phyloP scores from a whole-genome alignment of 2,329 filamentous ascomycete genomes.

The Fusarium chuoi region DNA sequence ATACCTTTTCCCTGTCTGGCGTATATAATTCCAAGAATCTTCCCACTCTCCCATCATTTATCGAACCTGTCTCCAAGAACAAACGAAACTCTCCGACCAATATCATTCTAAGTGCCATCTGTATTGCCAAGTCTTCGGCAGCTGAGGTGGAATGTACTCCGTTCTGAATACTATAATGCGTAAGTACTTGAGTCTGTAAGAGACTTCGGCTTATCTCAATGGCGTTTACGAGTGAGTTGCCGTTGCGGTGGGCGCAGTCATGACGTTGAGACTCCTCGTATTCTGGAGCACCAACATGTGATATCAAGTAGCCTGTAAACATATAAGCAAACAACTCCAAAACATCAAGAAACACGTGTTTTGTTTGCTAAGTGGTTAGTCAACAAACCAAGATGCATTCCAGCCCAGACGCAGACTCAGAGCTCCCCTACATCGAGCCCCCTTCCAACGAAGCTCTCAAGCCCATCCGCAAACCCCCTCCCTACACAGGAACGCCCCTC shows the following conservation, averaged over 20 bases:
- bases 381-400: neutral
- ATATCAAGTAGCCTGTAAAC: neutral
- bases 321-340: neutral
- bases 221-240: slow-evolving; percentile 68
- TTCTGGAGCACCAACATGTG: neutral
- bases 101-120: neutral
- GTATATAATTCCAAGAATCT: neutral
- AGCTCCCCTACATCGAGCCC: slow-evolving; percentile 11
- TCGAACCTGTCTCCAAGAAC: neutral
- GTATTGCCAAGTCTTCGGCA: neutral
- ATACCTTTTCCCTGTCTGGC: too few relatives aligned
- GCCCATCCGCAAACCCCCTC: slow-evolving; percentile 4
- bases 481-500: slow-evolving; percentile 20
- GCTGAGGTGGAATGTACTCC: neutral
- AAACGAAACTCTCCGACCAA: neutral
- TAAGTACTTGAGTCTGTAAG: too few relatives aligned
- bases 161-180: accelerated
- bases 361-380: too few relatives aligned
- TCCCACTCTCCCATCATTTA: neutral
- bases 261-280: neutral
- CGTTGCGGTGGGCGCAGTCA: slow-evolving; percentile 69
- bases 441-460: slow-evolving; percentile 10
- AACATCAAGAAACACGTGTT: neutral
- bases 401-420: neutral
- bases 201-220: neutral